A percentile compares a stretch with the other conserved stretches of the same genome.
These are phyloP conservation scores for Pythium pyrilobum DNA, from an alignment of 352 stramenopile genomes.

Conservation along the genomic window DNA sequence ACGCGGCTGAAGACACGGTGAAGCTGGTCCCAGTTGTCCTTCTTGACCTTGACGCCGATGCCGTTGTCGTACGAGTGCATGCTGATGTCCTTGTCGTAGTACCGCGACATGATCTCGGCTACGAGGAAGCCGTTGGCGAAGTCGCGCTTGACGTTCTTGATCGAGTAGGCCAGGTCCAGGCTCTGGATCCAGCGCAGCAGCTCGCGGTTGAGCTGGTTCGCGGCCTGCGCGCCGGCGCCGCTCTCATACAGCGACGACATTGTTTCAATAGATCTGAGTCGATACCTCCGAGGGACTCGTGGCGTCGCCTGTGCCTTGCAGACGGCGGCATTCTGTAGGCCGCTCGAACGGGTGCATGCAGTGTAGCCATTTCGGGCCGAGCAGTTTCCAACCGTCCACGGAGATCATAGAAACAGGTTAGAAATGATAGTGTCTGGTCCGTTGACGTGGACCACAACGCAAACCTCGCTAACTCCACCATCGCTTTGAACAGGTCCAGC, in stretches of 20 bases:
- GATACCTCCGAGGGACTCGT: no score
- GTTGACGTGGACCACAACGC: background rate
- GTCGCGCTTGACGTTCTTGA: conserved; percentile 92
- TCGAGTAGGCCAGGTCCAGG: conserved; percentile 89
- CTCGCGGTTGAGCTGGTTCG: conserved; percentile 84
- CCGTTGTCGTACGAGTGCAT: conserved; percentile 94
- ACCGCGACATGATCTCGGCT: conserved; percentile 89
- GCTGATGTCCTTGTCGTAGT: conserved; percentile 90
- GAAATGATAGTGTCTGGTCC: conserved; percentile 8
- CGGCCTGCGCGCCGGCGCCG: background rate
- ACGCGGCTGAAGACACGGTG: conserved; percentile 75
- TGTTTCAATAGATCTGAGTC: background rate
- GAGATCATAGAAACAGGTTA: background rate
- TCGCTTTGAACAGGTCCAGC: conserved; percentile 4
- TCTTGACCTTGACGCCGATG: conserved; percentile 86
- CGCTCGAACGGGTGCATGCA: background rate
- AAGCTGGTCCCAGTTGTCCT: conserved; percentile 91
- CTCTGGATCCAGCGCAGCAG: conserved; percentile 92
- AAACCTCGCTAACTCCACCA: conserved; percentile 7
- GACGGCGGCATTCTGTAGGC: no score
- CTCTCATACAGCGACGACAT: conserved; percentile 4
- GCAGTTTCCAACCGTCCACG: background rate
- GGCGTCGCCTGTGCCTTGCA: no score
- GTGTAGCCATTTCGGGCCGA: background rate
- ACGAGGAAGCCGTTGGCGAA: conserved; percentile 90